These are phyloP conservation scores for Penicillium janthinellum DNA, from an alignment of 2,329 filamentous ascomycete species.

Conservation along the genomic window DNA sequence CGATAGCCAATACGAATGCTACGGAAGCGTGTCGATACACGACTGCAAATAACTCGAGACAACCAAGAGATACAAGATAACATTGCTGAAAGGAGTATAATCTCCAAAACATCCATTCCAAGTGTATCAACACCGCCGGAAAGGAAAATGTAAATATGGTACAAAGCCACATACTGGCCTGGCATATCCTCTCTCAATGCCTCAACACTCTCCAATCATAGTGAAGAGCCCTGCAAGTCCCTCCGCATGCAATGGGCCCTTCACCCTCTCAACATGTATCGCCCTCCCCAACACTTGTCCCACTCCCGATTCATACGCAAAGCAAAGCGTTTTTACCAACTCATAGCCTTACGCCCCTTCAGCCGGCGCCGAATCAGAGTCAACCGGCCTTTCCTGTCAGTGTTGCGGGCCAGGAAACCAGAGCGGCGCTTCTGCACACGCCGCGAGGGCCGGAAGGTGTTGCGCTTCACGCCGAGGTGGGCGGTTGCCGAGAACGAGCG, in stretches of 20 bases:
- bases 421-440: conserved; percentile 63
- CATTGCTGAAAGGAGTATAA: conserved; percentile 17
- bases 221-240: background rate
- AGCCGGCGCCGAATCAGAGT: conserved; percentile 56
- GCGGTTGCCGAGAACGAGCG: conserved; percentile 50
- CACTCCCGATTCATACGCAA: background rate
- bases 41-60: no score
- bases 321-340: conserved; percentile 45
- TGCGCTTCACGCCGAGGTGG: conserved; percentile 47
- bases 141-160: conserved; percentile 23
- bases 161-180: conserved; percentile 20
- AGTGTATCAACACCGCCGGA: background rate
- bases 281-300: background rate
- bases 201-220: background rate
- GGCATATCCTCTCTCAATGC: background rate
- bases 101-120: conserved; percentile 15
- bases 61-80: background rate
- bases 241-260: conserved; percentile 1
- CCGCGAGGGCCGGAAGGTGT: conserved; percentile 63
- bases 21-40: background rate
- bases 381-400: conserved; percentile 56
- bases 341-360: conserved; percentile 57
- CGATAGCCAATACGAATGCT: conserved; percentile 4
- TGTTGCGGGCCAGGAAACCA: conserved; percentile 59
- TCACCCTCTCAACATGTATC: background rate